Conservation (phyloP, 371 early-diverging fungal genomes). For the Lichtheimia ramosa region DNA sequence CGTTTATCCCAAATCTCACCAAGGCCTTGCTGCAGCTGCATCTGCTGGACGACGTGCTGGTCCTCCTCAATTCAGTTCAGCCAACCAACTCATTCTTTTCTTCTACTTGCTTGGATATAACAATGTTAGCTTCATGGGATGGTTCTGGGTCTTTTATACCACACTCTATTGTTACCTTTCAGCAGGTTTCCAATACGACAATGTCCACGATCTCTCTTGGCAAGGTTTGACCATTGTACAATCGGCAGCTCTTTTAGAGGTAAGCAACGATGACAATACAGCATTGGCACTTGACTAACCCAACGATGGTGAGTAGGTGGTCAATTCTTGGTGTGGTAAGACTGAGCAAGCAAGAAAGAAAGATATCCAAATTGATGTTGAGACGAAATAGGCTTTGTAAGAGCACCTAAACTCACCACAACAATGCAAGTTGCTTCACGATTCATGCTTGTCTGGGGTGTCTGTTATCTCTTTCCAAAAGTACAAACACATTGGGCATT, state of each 20-base stretch:
- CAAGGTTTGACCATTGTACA: constrained; percentile 67
- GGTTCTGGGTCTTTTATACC: constrained; percentile 69
- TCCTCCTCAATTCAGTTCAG: constrained; percentile 11
- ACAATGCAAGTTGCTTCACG: constrained; percentile 88
- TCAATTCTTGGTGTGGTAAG: too few species aligned
- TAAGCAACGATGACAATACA: constrained; percentile 15
- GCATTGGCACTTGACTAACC: too few species aligned
- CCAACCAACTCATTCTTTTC: constrained; percentile 7
- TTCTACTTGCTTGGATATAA: constrained; percentile 81
- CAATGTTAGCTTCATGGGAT: constrained; percentile 69
- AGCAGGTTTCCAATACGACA: constrained; percentile 51
- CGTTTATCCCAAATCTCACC: constrained; percentile 1
- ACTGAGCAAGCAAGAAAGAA: not conserved
- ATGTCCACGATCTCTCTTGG: constrained; percentile 62
- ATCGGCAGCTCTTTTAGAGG: constrained; percentile 78
- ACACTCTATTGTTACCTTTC: constrained; percentile 48
- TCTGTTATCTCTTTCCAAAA: constrained; percentile 66
- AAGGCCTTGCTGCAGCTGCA: constrained; percentile 5
- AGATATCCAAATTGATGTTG: not conserved
- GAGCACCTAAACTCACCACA: constrained; percentile 79
- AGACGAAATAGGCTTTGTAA: constrained; percentile 64
- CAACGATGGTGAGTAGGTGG: too few species aligned
- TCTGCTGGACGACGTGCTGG: not conserved
- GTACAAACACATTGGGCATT: constrained; percentile 68
- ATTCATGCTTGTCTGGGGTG: constrained; percentile 81